These are phyloP conservation scores for Polytrichum formosum DNA, from an alignment of 225 moss, liverwort and hornwort species.

Conservation along the genomic window DNA sequence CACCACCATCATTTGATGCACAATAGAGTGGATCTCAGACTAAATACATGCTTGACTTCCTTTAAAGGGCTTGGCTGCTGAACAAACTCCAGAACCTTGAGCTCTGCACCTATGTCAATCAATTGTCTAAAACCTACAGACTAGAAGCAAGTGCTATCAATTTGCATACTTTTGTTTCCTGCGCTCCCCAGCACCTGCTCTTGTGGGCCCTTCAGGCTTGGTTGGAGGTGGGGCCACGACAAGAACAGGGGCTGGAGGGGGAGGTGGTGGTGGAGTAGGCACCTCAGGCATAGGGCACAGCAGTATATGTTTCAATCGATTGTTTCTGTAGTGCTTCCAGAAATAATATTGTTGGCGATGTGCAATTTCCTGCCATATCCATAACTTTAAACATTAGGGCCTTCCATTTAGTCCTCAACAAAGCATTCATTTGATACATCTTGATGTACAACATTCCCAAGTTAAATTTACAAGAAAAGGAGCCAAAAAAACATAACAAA, in stretches of 20 bases:
- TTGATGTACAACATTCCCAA: too few species aligned
- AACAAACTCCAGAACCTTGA: too few species aligned
- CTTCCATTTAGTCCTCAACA: not conserved
- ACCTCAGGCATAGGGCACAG: conserved; percentile 81
- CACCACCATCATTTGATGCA: too few species aligned
- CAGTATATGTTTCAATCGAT: conserved; percentile 86
- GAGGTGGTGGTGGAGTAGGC: conserved; percentile 64
- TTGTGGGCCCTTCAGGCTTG: conserved; percentile 77
- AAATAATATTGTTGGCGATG: conserved; percentile 95
- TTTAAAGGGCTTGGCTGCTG: too few species aligned
- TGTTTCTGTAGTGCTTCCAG: conserved; percentile 93
- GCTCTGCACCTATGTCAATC: too few species aligned
- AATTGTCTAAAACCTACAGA: too few species aligned
- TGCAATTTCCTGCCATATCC: conserved; percentile 67
- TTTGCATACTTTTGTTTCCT: conserved; percentile 91
- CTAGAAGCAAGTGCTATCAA: conserved; percentile 25
- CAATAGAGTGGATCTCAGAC: too few species aligned
- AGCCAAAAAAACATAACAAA: too few species aligned
- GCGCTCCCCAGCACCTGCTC: conserved; percentile 81
- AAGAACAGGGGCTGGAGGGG: conserved; percentile 61
- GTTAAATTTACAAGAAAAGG: too few species aligned
- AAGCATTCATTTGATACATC: too few species aligned
- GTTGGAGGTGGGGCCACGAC: conserved; percentile 50
- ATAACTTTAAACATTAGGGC: not conserved
- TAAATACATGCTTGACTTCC: too few species aligned